Conservation (phyloP, 371 early-diverging fungal genomes). For the Rhizomucor miehei region DNA sequence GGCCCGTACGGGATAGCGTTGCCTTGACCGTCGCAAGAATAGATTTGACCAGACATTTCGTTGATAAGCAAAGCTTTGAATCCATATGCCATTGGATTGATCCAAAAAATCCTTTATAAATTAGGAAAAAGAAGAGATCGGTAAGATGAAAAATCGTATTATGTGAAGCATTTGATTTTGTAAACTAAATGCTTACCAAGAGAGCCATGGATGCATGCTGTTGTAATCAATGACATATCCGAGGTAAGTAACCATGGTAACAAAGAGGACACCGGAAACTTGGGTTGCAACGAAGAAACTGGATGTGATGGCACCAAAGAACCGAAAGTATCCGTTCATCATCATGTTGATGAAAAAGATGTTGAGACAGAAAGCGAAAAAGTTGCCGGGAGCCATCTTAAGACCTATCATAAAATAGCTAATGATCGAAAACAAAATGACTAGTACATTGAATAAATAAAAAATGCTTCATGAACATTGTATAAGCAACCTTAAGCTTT, state of each 20-base stretch:
- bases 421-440: constrained; percentile 41
- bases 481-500: too few relatives aligned
- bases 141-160: background rate
- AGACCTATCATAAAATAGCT: constrained; percentile 43
- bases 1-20: constrained; percentile 42
- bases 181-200: constrained; percentile 32
- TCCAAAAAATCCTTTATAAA: constrained; percentile 48
- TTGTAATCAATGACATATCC: constrained; percentile 37
- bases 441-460: constrained; percentile 52
- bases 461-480: constrained; percentile 1
- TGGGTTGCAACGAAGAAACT: constrained; percentile 45
- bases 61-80: constrained; percentile 59
- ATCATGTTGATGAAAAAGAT: constrained; percentile 28
- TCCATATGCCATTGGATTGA: constrained; percentile 66
- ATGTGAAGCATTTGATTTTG: background rate
- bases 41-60: constrained; percentile 52
- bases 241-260: constrained; percentile 18
- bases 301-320: constrained; percentile 42
- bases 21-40: constrained; percentile 39
- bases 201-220: constrained; percentile 53
- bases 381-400: constrained; percentile 35
- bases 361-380: constrained; percentile 38
- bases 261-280: constrained; percentile 41
- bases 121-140: background rate
- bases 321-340: constrained; percentile 45